Evolutionary conservation across 2,329 filamentous ascomycete species (phyloP).

Genomic region (Aspergillus tubingensis): DNA sequence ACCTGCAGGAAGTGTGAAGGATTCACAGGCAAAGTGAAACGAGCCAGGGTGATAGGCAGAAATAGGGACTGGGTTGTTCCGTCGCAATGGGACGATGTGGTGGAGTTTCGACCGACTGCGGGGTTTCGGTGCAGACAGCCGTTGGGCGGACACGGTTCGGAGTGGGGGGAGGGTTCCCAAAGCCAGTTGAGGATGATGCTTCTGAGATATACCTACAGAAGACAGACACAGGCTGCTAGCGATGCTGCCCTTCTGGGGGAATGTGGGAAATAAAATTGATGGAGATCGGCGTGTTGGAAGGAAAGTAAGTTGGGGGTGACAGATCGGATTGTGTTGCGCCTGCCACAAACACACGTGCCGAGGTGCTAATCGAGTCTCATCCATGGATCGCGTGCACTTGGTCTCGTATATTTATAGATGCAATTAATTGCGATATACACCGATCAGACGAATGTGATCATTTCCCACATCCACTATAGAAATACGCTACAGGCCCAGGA

Average conservation of each 20-base stretch:
- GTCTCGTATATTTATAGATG: no score
- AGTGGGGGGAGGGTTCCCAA: no score
- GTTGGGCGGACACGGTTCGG: neutral
- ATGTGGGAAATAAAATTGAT: no score
- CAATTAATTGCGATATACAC: no score
- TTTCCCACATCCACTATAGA: no score
- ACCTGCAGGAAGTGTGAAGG: neutral
- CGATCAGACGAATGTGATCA: no score
- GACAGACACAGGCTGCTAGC: neutral
- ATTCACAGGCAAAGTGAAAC: neutral
- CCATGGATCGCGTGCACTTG: neutral
- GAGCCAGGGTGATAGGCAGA: neutral
- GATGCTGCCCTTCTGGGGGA: no score
- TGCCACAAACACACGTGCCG: neutral
- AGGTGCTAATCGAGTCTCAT: neutral
- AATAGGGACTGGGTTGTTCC: neutral
- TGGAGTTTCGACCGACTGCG: slow-evolving; percentile 7
- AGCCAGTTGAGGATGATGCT: neutral
- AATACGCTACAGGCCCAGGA: no score
- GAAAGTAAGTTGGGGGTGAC: neutral
- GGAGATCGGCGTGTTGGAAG: neutral
- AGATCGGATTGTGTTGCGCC: neutral
- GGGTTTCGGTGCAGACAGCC: slow-evolving; percentile 1
- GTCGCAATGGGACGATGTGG: neutral
- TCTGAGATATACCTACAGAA: neutral